These are phyloP conservation scores for Penicillium verhagenii DNA, from an alignment of 495 filamentous ascomycete species.

Conservation along the genomic window DNA sequence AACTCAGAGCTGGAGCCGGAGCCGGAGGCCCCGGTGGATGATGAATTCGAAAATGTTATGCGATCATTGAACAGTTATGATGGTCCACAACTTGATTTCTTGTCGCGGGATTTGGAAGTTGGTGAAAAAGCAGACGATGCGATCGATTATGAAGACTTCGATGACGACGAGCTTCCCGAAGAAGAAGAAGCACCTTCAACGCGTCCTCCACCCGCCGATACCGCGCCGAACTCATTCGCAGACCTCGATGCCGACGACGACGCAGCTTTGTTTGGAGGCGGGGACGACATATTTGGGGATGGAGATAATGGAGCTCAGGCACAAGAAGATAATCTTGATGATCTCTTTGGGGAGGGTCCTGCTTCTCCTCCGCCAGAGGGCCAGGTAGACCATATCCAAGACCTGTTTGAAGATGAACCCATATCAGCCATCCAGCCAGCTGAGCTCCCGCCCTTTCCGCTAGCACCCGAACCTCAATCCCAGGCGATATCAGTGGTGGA, in stretches of 20 bases:
- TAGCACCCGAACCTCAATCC: slow-evolving; percentile 27
- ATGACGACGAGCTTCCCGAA: slow-evolving; percentile 68
- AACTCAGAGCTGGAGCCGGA: too few relatives aligned
- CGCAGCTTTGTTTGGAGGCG: slow-evolving; percentile 47
- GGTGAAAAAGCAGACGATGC: slow-evolving; percentile 79
- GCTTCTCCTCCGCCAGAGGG: slow-evolving; percentile 37
- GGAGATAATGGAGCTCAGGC: slow-evolving; percentile 29
- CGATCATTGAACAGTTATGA: slow-evolving; percentile 47
- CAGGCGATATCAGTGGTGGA: slow-evolving; percentile 33
- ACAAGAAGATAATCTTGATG: slow-evolving; percentile 46
- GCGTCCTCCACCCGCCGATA: slow-evolving; percentile 13
- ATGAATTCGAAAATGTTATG: slow-evolving; percentile 51
- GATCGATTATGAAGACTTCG: slow-evolving; percentile 84
- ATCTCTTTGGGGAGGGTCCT: slow-evolving; percentile 54
- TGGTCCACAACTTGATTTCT: slow-evolving; percentile 42
- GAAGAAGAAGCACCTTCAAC: slow-evolving; percentile 52
- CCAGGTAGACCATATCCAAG: slow-evolving; percentile 40
- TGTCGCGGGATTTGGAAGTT: slow-evolving; percentile 52
- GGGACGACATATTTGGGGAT: slow-evolving; percentile 46
- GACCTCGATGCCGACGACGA: slow-evolving; percentile 41
- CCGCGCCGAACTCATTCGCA: slow-evolving; percentile 18
- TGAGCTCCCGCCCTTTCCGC: slow-evolving; percentile 23
- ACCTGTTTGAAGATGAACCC: slow-evolving; percentile 41
- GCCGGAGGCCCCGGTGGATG: slow-evolving; percentile 37
- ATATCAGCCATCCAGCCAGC: slow-evolving; percentile 24